These are phyloP conservation scores for Thuja plicata DNA, from an alignment of 83 land plant species.

Conservation along the genomic window DNA sequence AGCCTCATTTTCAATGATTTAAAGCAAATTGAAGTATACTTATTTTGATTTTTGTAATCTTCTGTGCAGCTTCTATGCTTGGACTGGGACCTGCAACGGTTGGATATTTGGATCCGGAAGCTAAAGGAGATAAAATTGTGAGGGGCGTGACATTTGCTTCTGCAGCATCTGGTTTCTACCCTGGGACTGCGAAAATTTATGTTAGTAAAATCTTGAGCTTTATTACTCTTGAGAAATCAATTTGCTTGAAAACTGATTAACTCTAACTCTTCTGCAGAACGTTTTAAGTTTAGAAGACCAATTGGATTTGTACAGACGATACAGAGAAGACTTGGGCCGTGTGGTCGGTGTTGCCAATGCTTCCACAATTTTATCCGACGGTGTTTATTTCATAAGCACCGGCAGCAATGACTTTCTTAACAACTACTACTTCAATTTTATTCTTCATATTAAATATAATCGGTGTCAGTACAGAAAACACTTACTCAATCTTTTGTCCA, in stretches of 20 bases:
- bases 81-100: not conserved
- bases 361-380: not conserved
- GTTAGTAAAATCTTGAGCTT: constrained; percentile 7
- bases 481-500: not conserved
- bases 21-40: not conserved
- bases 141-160: constrained; percentile 26
- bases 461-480: not conserved
- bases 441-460: not conserved
- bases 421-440: not conserved
- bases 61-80: not conserved
- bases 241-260: not conserved
- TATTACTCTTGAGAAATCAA: not conserved
- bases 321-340: not conserved
- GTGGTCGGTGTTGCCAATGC: not conserved
- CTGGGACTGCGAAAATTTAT: constrained; percentile 24
- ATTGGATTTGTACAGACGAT: not conserved
- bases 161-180: constrained; percentile 32
- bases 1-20: not conserved
- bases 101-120: not conserved
- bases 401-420: not conserved
- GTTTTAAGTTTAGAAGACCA: not conserved
- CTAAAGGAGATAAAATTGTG: constrained; percentile 21
- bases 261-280: not conserved
- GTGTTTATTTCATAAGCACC: not conserved
- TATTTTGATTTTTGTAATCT: not conserved